Evolutionary conservation across 2,329 filamentous ascomycete species (phyloP).

Genomic region (Xylaria sp.): DNA sequence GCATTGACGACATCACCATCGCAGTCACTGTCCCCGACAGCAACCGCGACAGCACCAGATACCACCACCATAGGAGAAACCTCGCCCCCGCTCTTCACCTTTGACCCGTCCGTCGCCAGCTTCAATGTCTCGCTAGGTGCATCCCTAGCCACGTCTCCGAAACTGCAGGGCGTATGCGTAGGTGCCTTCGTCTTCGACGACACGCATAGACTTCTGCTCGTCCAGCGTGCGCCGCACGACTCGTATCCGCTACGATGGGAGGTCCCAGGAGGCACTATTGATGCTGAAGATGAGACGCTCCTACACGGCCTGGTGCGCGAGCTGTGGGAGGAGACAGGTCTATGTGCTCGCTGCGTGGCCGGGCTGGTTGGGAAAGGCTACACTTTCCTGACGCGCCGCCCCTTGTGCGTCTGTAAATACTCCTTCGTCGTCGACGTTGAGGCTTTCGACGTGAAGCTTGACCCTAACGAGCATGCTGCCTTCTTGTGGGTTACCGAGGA

Average conservation of each 20-base stretch:
- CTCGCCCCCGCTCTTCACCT: conserved; percentile 40
- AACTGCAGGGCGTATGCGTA: conserved; percentile 44
- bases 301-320: conserved; percentile 55
- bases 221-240: conserved; percentile 54
- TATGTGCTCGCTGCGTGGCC: conserved; percentile 42
- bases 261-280: conserved; percentile 55
- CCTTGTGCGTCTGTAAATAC: conserved; percentile 45
- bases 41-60: conserved; percentile 7
- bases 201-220: conserved; percentile 50
- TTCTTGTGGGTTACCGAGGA: conserved; percentile 51
- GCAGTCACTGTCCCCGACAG: neutral
- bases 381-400: conserved; percentile 38
- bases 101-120: conserved; percentile 36
- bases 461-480: conserved; percentile 50
- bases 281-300: conserved; percentile 53
- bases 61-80: conserved; percentile 15
- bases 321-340: conserved; percentile 56
- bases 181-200: conserved; percentile 48
- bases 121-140: conserved; percentile 41
- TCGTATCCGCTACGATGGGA: conserved; percentile 55
- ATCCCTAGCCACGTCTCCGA: conserved; percentile 41
- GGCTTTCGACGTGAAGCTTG: conserved; percentile 46
- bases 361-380: conserved; percentile 41
- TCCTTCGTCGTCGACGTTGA: conserved; percentile 47
- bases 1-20: neutral